Base-by-base conservation (phyloP, 352 stramenopile genomes). In the Phytopythium sindhum region DNA sequence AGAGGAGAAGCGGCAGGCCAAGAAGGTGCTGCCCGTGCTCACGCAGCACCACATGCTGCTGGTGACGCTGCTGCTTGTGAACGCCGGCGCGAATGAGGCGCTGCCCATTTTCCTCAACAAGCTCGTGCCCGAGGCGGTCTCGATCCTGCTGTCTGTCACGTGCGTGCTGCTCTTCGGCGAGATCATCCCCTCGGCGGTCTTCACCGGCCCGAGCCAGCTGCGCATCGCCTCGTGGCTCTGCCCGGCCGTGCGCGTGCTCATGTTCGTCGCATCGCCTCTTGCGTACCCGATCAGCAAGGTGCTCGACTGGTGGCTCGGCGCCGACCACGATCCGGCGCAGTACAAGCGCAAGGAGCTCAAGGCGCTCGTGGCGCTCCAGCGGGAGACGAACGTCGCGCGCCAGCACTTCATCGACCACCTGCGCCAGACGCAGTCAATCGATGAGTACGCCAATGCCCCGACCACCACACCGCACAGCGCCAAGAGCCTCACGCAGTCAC, bases 131-230 rank as follows among this genome's bases (percentile, higher is more conserved):
- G 79, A 94, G 57, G 75, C 77, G 26, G 65, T 96, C 14, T 97
- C 96, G 15, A 94, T 99, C 66, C 68, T 98, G n/a, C 74, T 98
- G n/a, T 98, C 93, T 7, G 95, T 99, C 3, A 98, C 93, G 0
- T 86, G 96, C 23, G 91, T 99, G 33, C 75, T 99, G 21, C 66
- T 99, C 31, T 98, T 98, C 72, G 96, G 96, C 9, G 97, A 99
- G 68, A 98, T 99, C 64, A 80, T 99, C n/a, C 96, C 96, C 14
- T 96, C 83, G 1, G 96, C 96, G 0, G 72, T 99, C 9, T 99
- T 99, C 65, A 99, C 95, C 4, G 95, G 96, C 0, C 94, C 93
- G 9, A 85, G 96, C 68, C 95, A 99, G 71, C 75, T 99, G 5
- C 61, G 68, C 10, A 95, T 98, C 29, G 95, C 93, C 7, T 73